Evolutionary conservation across 176 grass and related monocot species (phyloP).

Genomic region (Carex cristatella): DNA sequence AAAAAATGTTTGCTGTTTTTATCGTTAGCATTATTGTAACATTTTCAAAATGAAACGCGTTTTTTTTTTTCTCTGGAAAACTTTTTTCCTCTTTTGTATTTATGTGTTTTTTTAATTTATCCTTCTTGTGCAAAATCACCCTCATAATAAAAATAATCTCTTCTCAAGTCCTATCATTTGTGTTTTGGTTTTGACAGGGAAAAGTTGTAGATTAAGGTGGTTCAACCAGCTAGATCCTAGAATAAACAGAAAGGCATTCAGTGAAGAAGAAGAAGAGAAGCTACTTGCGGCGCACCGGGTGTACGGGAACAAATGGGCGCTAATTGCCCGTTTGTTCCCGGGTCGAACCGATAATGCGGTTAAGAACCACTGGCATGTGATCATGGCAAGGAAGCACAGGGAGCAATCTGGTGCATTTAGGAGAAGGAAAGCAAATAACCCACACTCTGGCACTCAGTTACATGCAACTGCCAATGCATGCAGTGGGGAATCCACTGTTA

Average conservation of each 20-base stretch:
- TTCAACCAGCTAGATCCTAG: slow-evolving; percentile 92
- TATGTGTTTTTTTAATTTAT: neutral
- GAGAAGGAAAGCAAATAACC: slow-evolving; percentile 52
- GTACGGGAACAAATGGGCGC: slow-evolving; percentile 91
- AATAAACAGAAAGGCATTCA: slow-evolving; percentile 65
- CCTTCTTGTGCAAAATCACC: neutral
- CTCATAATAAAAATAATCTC: neutral
- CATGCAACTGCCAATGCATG: slow-evolving; percentile 26
- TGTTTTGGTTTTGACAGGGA: slow-evolving; percentile 34
- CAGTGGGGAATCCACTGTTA: slow-evolving; percentile 51
- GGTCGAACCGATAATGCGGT: slow-evolving; percentile 91
- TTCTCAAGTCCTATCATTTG: neutral
- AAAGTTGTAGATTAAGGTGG: slow-evolving; percentile 85
- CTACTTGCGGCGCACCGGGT: slow-evolving; percentile 66
- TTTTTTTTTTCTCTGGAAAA: neutral
- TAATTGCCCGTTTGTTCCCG: slow-evolving; percentile 73
- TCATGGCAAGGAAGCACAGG: slow-evolving; percentile 65
- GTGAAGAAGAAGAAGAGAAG: slow-evolving; percentile 74
- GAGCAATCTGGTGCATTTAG: slow-evolving; percentile 63
- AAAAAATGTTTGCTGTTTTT: neutral
- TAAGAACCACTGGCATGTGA: slow-evolving; percentile 97
- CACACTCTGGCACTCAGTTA: neutral
- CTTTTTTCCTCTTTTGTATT: slow-evolving; percentile 1
- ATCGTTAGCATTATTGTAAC: neutral
- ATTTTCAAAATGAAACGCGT: slow-evolving; percentile 1